Percentiles rank a stretch among this genome's conserved stretches.
Evolutionary conservation across 179 eudicot species (phyloP).

Genomic region (Patellifolia procumbens): DNA sequence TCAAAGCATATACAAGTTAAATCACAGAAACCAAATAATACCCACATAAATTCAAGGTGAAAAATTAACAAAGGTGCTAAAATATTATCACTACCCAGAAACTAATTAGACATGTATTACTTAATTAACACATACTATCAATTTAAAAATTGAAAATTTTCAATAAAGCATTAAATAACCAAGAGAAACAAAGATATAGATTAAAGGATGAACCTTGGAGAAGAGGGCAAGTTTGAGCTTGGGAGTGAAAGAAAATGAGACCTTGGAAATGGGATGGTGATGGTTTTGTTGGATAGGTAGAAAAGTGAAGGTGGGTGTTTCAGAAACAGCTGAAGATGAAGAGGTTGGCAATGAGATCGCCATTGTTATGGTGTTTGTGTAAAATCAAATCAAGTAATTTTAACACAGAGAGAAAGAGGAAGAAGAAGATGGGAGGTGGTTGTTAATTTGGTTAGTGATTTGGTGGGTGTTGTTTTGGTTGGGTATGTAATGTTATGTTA

Average conservation of each 20-base stretch:
- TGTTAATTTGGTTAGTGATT: not conserved
- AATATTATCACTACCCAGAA: not conserved
- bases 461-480: not conserved
- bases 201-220: constrained; percentile 35
- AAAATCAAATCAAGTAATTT: not conserved
- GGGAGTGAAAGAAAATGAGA: constrained; percentile 45
- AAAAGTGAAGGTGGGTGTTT: constrained; percentile 18
- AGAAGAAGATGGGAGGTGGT: not conserved
- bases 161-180: not conserved
- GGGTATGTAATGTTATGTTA: too few species aligned
- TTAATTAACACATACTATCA: not conserved
- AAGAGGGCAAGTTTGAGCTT: constrained; percentile 40
- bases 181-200: constrained; percentile 10
- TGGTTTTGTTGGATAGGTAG: constrained; percentile 8
- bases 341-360: constrained; percentile 25
- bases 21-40: not conserved
- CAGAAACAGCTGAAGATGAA: constrained; percentile 24
- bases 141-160: not conserved
- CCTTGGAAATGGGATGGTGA: constrained; percentile 16
- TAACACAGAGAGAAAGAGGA: not conserved
- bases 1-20: not conserved
- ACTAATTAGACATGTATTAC: not conserved
- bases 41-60: constrained; percentile 1
- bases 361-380: constrained; percentile 11
- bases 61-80: not conserved